A percentile compares a stretch with the other conserved stretches of the same genome.
Conservation (phyloP, 129 eudicot genomes). For the Escallonia herrerae region DNA sequence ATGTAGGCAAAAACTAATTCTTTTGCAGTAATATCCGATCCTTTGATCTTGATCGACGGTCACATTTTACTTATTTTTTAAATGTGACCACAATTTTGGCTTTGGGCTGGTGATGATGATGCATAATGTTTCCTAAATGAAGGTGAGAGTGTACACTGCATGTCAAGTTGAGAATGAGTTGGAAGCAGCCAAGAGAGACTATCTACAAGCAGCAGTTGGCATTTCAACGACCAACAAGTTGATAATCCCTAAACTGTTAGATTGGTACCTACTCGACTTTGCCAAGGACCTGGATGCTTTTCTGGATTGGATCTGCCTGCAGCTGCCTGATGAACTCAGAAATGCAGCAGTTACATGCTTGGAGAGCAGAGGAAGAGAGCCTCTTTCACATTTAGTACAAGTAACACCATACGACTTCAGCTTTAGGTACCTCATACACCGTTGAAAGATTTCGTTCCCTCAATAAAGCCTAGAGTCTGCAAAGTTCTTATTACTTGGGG, state of each 20-base stretch:
- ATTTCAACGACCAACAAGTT: conserved; percentile 48
- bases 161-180: conserved; percentile 63
- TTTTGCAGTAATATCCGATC: no score
- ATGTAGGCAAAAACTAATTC: no score
- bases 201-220: conserved; percentile 69
- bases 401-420: conserved; percentile 61
- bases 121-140: conserved; percentile 2
- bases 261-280: conserved; percentile 82
- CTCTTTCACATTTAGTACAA: conserved; percentile 43
- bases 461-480: conserved; percentile 2
- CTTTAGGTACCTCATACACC: conserved; percentile 70
- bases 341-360: conserved; percentile 57
- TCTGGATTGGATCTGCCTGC: conserved; percentile 85
- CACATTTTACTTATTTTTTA: no score
- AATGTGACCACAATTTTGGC: no score
- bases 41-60: no score
- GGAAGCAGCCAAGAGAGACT: conserved; percentile 63
- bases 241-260: conserved; percentile 67
- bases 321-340: conserved; percentile 64
- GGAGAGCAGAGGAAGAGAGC: conserved; percentile 37
- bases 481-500: not conserved
- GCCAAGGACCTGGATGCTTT: conserved; percentile 76
- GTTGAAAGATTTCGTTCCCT: conserved; percentile 15
- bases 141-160: conserved; percentile 83
- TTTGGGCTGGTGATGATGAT: not conserved